A percentile compares a stretch with the other conserved stretches of the same genome.
These are phyloP conservation scores for Hibiscus tridactylites DNA, from an alignment of 345 rosid genomes.

Conservation along the genomic window DNA sequence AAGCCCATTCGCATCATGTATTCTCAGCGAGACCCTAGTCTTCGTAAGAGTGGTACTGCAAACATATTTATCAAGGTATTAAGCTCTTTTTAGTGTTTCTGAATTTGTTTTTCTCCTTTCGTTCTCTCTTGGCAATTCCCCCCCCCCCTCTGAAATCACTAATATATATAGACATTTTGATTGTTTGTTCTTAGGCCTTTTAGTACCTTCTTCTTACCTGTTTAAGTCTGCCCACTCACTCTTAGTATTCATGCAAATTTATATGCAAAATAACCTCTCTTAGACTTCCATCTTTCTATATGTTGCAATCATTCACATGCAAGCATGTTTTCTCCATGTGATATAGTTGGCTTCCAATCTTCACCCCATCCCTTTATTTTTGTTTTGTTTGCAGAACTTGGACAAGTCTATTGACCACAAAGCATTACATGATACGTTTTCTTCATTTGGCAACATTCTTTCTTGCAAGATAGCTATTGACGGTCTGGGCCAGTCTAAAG, in stretches of 20 bases:
- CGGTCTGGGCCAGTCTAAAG: conserved; percentile 73
- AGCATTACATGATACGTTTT: conserved; percentile 80
- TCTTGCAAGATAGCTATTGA: conserved; percentile 91
- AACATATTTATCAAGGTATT: conserved; percentile 86
- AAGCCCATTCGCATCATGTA: conserved; percentile 75
- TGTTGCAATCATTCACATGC: not conserved
- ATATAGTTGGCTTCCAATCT: not conserved
- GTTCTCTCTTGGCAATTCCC: not conserved
- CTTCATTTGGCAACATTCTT: conserved; percentile 73
- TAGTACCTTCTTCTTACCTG: not conserved
- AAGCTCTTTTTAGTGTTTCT: not conserved
- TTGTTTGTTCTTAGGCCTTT: not conserved
- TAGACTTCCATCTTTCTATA: not conserved
- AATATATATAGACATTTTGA: not conserved
- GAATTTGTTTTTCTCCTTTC: not conserved
- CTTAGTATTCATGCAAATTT: not conserved
- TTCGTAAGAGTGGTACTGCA: conserved; percentile 84
- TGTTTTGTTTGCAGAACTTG: conserved; percentile 46
- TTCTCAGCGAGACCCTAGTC: conserved; percentile 87
- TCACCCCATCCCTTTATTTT: not conserved
- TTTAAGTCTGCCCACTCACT: not conserved
- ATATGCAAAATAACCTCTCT: not conserved
- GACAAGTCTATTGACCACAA: conserved; percentile 91
- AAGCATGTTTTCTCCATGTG: not conserved
- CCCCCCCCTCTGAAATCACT: not conserved